phyloP scores from a whole-genome alignment of 306 rosid genomes.

The Malus asiatica region DNA sequence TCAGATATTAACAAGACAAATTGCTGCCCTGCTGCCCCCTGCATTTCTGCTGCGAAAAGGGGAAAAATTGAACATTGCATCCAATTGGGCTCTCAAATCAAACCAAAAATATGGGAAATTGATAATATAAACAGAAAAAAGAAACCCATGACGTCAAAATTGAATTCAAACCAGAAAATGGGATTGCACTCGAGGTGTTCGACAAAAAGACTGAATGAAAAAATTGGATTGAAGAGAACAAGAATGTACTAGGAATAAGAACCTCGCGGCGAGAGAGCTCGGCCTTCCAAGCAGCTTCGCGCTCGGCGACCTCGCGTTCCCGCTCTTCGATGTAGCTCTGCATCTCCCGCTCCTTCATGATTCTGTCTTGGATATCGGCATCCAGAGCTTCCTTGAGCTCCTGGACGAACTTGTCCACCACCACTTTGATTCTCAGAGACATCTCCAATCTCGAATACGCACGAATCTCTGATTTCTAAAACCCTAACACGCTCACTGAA shows the following conservation, averaged over 20 bases:
- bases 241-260: background rate
- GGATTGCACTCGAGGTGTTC: background rate
- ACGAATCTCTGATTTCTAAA: background rate
- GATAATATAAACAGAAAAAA: background rate
- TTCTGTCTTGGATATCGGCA: constrained; percentile 90
- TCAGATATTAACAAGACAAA: no score
- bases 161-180: background rate
- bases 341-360: constrained; percentile 98
- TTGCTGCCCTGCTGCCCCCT: background rate
- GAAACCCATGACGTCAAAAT: background rate
- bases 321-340: constrained; percentile 96
- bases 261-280: constrained; percentile 99
- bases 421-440: constrained; percentile 87
- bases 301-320: constrained; percentile 98
- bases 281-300: constrained; percentile 99
- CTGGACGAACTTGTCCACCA: constrained; percentile 90
- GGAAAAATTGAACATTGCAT: background rate
- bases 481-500: background rate
- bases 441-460: constrained; percentile 23
- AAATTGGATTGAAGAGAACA: background rate
- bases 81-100: background rate
- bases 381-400: constrained; percentile 94
- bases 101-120: background rate
- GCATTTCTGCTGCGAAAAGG: background rate
- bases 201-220: background rate